These are phyloP conservation scores for Trichoderma cornu-damae DNA, from an alignment of 2,329 filamentous ascomycete species.

Conservation along the genomic window DNA sequence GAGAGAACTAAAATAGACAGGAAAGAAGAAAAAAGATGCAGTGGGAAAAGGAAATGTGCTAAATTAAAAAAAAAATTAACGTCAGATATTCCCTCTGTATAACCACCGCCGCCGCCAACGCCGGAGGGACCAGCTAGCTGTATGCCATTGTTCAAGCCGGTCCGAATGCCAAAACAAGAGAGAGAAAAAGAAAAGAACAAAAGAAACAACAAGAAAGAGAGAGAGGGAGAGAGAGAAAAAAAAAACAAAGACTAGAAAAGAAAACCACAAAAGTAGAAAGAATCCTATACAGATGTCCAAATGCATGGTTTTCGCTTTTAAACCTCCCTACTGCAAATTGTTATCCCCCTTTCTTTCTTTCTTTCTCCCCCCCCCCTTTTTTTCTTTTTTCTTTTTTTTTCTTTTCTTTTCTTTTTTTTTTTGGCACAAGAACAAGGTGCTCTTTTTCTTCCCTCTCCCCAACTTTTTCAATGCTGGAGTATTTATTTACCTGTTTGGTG, in stretches of 20 bases:
- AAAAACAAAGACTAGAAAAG: neutral
- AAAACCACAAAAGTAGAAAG: neutral
- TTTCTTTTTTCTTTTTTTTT: neutral
- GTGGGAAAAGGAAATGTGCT: neutral
- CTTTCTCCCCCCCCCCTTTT: neutral
- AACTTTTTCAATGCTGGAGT: neutral
- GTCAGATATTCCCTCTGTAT: constrained; percentile 8
- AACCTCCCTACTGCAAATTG: constrained; percentile 7
- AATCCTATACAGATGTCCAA: constrained; percentile 13
- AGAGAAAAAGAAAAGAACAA: neutral
- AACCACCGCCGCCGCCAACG: constrained; percentile 17
- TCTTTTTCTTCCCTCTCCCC: no score
- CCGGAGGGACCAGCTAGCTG: constrained; percentile 14
- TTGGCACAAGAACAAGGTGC: no score
- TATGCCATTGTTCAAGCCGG: constrained; percentile 9
- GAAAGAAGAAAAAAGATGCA: neutral
- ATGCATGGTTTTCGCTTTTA: neutral
- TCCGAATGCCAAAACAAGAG: constrained; percentile 20
- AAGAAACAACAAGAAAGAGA: neutral
- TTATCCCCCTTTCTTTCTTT: neutral
- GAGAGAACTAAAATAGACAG: neutral
- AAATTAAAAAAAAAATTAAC: neutral
- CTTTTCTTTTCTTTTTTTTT: neutral
- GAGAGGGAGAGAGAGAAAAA: neutral
- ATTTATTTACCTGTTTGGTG: neutral